Evolutionary conservation across 805 yeast species (phyloP).

Genomic region (Kodamaea nitidulidarum): DNA sequence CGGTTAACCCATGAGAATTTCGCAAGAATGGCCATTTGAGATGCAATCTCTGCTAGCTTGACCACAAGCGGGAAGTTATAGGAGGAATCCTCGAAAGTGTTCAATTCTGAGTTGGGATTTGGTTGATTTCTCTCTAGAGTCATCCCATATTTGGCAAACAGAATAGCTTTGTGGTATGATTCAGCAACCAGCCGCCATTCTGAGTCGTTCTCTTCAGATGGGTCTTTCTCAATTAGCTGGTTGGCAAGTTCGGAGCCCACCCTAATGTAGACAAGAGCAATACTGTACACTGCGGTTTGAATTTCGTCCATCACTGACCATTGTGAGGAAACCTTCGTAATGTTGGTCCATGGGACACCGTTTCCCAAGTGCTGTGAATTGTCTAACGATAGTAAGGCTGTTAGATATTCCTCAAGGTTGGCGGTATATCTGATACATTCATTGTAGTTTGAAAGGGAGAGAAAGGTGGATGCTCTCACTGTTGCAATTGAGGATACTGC

Average conservation of each 20-base stretch:
- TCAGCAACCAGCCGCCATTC: conserved; percentile 36
- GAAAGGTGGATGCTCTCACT: not conserved
- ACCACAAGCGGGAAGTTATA: conserved; percentile 13
- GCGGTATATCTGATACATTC: conserved; percentile 30
- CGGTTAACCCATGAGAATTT: conserved; percentile 39
- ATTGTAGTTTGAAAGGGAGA: conserved; percentile 13
- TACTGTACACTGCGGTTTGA: conserved; percentile 21
- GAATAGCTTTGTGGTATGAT: conserved; percentile 30
- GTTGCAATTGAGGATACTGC: conserved; percentile 6
- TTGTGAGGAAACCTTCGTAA: conserved; percentile 3
- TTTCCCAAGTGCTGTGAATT: not conserved
- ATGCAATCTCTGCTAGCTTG: conserved; percentile 27
- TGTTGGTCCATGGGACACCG: conserved; percentile 16
- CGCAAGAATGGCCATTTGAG: conserved; percentile 37
- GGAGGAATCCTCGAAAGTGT: not conserved
- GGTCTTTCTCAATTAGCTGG: conserved; percentile 28
- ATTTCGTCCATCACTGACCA: conserved; percentile 35
- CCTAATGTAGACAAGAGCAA: conserved; percentile 25
- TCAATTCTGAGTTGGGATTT: not conserved
- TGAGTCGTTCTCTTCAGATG: conserved; percentile 16
- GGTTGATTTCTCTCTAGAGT: too few relatives aligned
- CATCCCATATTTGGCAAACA: conserved; percentile 24
- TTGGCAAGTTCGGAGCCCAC: conserved; percentile 35
- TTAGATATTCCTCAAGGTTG: conserved; percentile 32
- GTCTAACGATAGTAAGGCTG: conserved; percentile 12